Base-by-base conservation (phyloP, 208 protist species). In the Acanthamoeba rhysodes region DNA sequence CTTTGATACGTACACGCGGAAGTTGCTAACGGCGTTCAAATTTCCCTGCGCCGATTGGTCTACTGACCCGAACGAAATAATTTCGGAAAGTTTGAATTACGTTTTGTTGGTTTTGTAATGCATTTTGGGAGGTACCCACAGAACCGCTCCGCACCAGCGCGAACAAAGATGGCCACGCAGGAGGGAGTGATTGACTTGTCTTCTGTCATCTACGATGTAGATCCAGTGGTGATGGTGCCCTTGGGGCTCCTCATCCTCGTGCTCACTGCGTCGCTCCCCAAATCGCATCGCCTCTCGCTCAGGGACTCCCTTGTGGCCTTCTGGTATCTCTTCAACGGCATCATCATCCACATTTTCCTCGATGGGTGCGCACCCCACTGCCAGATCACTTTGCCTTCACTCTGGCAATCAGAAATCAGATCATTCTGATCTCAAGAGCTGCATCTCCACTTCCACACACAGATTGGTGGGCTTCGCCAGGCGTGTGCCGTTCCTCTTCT, bases 301-400 rank as follows among this genome's bases (percentile, higher is more conserved):
- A n/a, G 80, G 29, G 80, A 88, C 24, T 66, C 41, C 4, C 80
- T 88, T 18, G 80, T 64, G 80, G 80, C 53, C 27, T 55, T 55
- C 24, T 88, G 80, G 80, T 64, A 88, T 41, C 53, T 88, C 27
- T 66, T 88, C 50, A 88, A 88, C 80, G 80, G 50, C 80, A 88
- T 88, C 53, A 55, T 88, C 80, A 88, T 88, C 29, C 80, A 88
- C 45, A 88, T 88, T 18, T 88, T 88, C 53, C 80, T 88, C 24
- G 80, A 88, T 88, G 80, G 80, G 80, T 88, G 34, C n/a, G 27
- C 32, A 10, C 32, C 10, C 32, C 20, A 76, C 68, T 6, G 45
- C 45, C 45, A 48, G 10, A n/a, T n/a, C 45, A 48, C 45, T 48
- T 12, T 12, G 45, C 2, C 10, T 48, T 48, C 45, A 1, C 45